Conservation (phyloP, 2,329 filamentous ascomycete species). For the Penicillium frequentans region DNA sequence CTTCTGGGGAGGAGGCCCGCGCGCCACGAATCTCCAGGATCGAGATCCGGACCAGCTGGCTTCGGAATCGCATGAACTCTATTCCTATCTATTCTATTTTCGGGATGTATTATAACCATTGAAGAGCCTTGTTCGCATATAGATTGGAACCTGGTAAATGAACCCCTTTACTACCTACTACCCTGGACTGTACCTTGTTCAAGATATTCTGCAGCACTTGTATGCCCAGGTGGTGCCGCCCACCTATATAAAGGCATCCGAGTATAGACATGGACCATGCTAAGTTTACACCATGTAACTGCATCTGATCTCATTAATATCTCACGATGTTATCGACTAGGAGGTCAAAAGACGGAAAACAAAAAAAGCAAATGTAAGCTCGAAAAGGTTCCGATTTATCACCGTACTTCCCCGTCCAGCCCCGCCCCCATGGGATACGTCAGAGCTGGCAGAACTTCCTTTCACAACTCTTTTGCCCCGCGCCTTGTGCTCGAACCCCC, state of each 20-base stretch:
- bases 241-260: background rate
- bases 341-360: background rate
- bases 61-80: conserved; percentile 10
- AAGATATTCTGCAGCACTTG: too few relatives aligned
- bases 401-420: conserved; percentile 21
- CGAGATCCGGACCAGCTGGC: conserved; percentile 14
- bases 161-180: background rate
- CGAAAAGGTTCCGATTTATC: conserved; percentile 24
- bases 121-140: conserved; percentile 15
- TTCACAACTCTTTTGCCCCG: conserved; percentile 16
- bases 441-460: conserved; percentile 22
- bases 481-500: conserved; percentile 8
- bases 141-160: conserved; percentile 11
- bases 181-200: background rate
- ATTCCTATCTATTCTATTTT: conserved; percentile 4
- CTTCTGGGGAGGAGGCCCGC: conserved; percentile 3
- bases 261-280: background rate
- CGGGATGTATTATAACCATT: conserved; percentile 21
- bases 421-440: conserved; percentile 26
- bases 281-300: background rate
- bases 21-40: conserved; percentile 7
- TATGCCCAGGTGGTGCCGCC: background rate
- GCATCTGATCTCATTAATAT: background rate
- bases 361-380: conserved; percentile 8
- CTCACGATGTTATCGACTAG: background rate